These are phyloP conservation scores for Pyrenophora graminea DNA, from an alignment of 2,329 filamentous ascomycete genomes.

Conservation along the genomic window DNA sequence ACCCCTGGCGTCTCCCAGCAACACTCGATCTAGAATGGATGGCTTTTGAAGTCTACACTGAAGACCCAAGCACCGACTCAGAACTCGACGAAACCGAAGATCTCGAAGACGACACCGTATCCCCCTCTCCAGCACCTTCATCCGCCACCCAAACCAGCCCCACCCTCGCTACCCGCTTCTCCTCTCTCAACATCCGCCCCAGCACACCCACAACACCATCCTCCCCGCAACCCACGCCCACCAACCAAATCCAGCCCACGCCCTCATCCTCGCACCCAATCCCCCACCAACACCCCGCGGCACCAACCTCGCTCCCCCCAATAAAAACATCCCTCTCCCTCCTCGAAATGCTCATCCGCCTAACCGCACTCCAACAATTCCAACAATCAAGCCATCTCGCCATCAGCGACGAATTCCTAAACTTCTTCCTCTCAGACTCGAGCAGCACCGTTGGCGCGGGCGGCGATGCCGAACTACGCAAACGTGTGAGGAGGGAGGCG, in stretches of 20 bases:
- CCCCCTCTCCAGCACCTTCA: slow-evolving; percentile 21
- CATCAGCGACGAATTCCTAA: slow-evolving; percentile 85
- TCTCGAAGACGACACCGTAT: slow-evolving; percentile 16
- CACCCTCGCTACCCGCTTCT: slow-evolving; percentile 49
- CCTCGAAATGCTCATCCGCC: slow-evolving; percentile 83
- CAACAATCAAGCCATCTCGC: slow-evolving; percentile 87
- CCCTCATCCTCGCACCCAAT: slow-evolving; percentile 1
- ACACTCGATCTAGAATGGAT: slow-evolving; percentile 90
- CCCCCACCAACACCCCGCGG: slow-evolving; percentile 10
- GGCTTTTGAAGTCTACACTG: slow-evolving; percentile 81
- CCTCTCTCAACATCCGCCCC: slow-evolving; percentile 51
- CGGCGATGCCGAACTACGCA: slow-evolving; percentile 63
- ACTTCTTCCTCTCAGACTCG: slow-evolving; percentile 76
- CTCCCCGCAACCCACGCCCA: slow-evolving; percentile 13
- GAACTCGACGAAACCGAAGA: slow-evolving; percentile 51
- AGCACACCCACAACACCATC: slow-evolving; percentile 26
- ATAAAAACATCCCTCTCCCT: slow-evolving; percentile 75
- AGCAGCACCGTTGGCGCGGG: slow-evolving; percentile 69
- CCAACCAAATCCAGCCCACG: slow-evolving; percentile 27
- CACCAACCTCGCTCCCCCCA: slow-evolving; percentile 45
- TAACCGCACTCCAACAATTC: slow-evolving; percentile 87
- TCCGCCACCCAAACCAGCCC: slow-evolving; percentile 44
- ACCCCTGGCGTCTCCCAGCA: slow-evolving; percentile 66
- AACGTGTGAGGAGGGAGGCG: slow-evolving; percentile 64
- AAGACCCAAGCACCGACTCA: slow-evolving; percentile 62